Evolutionary conservation across 2,329 filamentous ascomycete species (phyloP), one percentile per base, ranked within the genome.

Genomic region (Apiospora koreana): DNA sequence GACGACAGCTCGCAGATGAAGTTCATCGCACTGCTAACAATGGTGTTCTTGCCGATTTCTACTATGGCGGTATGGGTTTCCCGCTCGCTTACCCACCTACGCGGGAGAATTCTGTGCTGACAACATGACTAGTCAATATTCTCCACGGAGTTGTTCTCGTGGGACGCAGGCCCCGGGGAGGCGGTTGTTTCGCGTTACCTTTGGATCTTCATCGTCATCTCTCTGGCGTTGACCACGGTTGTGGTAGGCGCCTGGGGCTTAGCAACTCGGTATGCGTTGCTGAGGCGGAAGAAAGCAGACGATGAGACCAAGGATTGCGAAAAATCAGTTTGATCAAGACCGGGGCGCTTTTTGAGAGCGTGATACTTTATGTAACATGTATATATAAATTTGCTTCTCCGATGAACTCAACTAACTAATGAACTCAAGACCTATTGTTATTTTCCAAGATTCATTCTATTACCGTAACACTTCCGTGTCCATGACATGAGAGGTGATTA

Each of bases 81-180:
- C 41, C 14, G 16, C 12, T 16, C 3, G 2, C 14, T 3, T 5
- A 43, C 14, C 41, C 41, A 43, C 14, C 5, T 18, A 18, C 41
- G 4, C 41, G 8, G 14, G 41, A 43, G 2, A 16, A 16, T 16
- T 4, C 12, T 18, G 14, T 38, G 31, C 54, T 62, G 31, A 38
- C 54, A 43, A 38, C 0, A 21, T 0, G 6, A 16, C 0, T n/a
- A 78, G 77, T 72, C 74, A 2, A 72, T 78, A 10, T 79, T 78
- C 69, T 78, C 76, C 3, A 78, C 77, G 71, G 71, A 74, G 10
- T 67, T 78, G n/a, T 78, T 78, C 48, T 71, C 76, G 48, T 78
- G 75, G 76, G 65, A 71, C 14, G 72, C 73, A 10, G 21, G 46
- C 4, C 68, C 73, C 10, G 75, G 77, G 0, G 69, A 73, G 2